phyloP scores from a whole-genome alignment of 2,329 filamentous ascomycete genomes.

The Neobulgaria alba region DNA sequence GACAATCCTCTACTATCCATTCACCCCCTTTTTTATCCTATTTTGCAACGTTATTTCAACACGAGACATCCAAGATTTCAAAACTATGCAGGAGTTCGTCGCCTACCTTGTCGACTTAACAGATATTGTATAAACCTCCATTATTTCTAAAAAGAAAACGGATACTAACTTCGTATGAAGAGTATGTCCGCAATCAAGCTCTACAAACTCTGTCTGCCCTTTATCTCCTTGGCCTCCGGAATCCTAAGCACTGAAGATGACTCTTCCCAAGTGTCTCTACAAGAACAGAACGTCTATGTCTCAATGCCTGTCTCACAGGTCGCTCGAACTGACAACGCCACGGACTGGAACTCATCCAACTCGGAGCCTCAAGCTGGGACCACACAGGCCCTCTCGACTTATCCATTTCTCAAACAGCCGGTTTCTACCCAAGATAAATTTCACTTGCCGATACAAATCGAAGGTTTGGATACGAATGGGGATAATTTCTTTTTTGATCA shows the following conservation, averaged over 20 bases:
- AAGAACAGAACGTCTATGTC: not conserved
- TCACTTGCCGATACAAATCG: not conserved
- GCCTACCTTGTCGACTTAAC: constrained; percentile 7
- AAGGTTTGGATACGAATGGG: not conserved
- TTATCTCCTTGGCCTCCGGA: not conserved
- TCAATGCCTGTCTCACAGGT: not conserved
- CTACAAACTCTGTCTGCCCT: constrained; percentile 9
- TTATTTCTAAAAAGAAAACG: not conserved
- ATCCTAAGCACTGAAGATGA: not conserved
- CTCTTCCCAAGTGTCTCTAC: not conserved
- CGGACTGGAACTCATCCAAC: not conserved
- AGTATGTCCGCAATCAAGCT: constrained; percentile 8
- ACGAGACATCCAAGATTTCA: constrained; percentile 1
- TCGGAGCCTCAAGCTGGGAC: not conserved
- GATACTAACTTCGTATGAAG: not conserved
- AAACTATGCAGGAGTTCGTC: constrained; percentile 8
- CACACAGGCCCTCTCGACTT: not conserved
- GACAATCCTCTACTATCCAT: constrained; percentile 14
- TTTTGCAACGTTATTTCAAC: constrained; percentile 11
- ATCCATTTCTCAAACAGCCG: not conserved
- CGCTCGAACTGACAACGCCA: not conserved
- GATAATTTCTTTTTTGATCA: not conserved
- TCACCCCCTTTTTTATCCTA: constrained; percentile 13
- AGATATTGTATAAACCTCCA: constrained; percentile 3
- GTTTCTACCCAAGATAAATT: not conserved